phyloP scores from a whole-genome alignment of 1,284 basidiomycete species.

The Tetrapyrgos nigripes region DNA sequence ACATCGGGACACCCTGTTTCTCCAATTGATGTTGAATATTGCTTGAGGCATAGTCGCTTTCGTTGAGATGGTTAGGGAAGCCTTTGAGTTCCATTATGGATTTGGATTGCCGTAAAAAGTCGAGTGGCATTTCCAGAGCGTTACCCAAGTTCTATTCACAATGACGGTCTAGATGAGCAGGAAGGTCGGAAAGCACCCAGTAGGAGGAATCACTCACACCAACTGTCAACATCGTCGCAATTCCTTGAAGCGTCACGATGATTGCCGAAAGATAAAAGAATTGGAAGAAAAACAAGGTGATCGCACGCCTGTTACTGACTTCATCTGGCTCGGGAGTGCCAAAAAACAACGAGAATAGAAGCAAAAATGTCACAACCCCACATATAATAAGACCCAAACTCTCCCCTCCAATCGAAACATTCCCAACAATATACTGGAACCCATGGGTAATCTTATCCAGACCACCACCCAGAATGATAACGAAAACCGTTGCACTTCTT shows the following conservation, averaged over 20 bases:
- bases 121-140: neutral
- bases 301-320: neutral
- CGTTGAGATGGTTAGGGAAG: neutral
- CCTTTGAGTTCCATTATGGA: neutral
- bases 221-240: neutral
- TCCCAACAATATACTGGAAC: neutral
- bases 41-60: neutral
- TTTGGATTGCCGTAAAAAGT: neutral
- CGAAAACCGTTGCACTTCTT: neutral
- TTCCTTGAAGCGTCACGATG: neutral
- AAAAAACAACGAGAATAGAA: neutral
- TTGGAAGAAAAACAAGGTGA: neutral
- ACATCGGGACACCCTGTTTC: neutral
- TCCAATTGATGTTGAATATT: neutral
- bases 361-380: neutral
- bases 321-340: neutral
- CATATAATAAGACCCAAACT: neutral
- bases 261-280: neutral
- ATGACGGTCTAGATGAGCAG: neutral
- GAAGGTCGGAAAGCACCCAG: neutral
- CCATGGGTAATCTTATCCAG: neutral
- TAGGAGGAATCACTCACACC: neutral
- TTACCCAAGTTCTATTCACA: neutral
- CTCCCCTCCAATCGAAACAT: neutral
- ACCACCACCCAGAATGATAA: neutral